These are phyloP conservation scores for Volvox africanus DNA, from an alignment of 139 green algal species.

Conservation along the genomic window DNA sequence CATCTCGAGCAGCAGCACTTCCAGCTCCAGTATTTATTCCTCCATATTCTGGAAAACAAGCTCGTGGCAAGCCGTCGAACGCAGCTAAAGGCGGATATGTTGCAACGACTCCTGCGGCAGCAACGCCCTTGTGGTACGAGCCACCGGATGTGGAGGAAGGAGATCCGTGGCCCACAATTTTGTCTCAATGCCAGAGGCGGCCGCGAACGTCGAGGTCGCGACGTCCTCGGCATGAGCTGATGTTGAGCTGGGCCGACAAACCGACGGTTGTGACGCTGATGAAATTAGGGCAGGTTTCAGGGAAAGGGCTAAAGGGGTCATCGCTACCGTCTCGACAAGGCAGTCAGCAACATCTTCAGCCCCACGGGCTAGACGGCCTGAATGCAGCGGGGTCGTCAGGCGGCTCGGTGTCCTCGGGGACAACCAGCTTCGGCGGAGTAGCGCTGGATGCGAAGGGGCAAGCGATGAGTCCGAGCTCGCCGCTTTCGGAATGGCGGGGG, in stretches of 20 bases:
- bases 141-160: not conserved
- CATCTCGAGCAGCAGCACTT: slow-evolving; percentile 8
- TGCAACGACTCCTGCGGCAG: not conserved
- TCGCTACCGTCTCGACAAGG: not conserved
- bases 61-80: not conserved
- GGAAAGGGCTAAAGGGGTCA: not conserved
- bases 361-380: not conserved
- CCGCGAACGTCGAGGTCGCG: not conserved
- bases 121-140: not conserved
- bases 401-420: slow-evolving; percentile 9
- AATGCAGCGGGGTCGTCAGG: not conserved
- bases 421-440: not conserved
- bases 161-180: not conserved
- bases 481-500: slow-evolving; percentile 7
- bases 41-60: not conserved
- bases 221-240: slow-evolving; percentile 5
- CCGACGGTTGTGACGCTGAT: not conserved
- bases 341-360: slow-evolving; percentile 12
- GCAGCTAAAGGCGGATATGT: not conserved
- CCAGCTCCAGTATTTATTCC: not conserved
- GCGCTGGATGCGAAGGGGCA: slow-evolving; percentile 30
- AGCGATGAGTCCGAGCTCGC: slow-evolving; percentile 24
- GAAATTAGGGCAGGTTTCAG: not conserved
- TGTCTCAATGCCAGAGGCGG: slow-evolving; percentile 17
- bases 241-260: not conserved